Base-by-base conservation (phyloP, 306 rosid species). In the Sesbania bispinosa region DNA sequence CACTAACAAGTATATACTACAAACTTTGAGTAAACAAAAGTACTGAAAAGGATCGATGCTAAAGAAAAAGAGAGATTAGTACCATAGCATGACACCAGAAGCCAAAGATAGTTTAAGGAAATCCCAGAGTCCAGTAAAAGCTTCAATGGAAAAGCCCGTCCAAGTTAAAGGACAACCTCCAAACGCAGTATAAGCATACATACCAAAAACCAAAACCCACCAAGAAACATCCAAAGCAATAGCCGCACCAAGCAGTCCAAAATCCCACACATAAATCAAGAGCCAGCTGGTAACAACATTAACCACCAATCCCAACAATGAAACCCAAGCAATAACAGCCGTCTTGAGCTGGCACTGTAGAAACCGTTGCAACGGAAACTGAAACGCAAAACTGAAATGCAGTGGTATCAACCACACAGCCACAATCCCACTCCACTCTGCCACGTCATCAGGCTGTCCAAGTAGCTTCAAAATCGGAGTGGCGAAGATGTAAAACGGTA, bases 31-130 rank as follows among this genome's bases (percentile, higher is more conserved):
- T 45, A n/a, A 26, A 15, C n/a, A n/a, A n/a, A n/a, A n/a, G n/a
- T n/a, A n/a, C n/a, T n/a, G n/a, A n/a, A n/a, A n/a, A n/a, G n/a
- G n/a, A n/a, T n/a, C n/a, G n/a, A n/a, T n/a, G n/a, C n/a, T n/a
- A n/a, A n/a, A n/a, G n/a, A n/a, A n/a, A n/a, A n/a, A n/a, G n/a
- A n/a, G n/a, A n/a, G n/a, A n/a, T n/a, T n/a, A n/a, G 30, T 75
- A 90, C 96, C 94, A 86, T 9, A 90, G 85, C 92, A 90, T 90
- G 61, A 88, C 78, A 1, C 94, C 94, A 66, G 92, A 81, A 57
- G 90, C 89, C 14, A 76, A 64, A 15, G 97, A 90, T 20, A 90
- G 90, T 67, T 83, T 88, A 68, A 79, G 20, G 18, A 90, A 88
- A 4, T 88, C 87, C 90, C 92, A 90, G 7, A 90, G 89, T 6